Evolutionary conservation across 2,329 filamentous ascomycete genomes (phyloP).

Genomic region (Paecilomyces dactylethromorphus): DNA sequence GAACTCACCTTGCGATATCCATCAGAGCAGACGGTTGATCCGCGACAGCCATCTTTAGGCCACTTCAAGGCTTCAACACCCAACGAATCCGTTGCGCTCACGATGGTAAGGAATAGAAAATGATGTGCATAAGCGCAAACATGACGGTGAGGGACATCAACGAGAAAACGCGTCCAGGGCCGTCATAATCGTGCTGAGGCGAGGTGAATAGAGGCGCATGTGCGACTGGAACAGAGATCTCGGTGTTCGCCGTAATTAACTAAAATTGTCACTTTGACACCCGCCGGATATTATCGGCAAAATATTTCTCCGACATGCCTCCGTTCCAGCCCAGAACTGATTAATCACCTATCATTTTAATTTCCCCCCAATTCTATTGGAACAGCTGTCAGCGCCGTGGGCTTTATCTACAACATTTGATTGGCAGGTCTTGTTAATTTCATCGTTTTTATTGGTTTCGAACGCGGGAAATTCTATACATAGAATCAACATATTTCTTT

Average conservation of each 20-base stretch:
- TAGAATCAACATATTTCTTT: too few relatives aligned
- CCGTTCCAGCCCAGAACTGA: too few relatives aligned
- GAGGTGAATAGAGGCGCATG: background rate
- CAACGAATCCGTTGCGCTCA: constrained; percentile 1
- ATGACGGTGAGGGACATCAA: constrained; percentile 15
- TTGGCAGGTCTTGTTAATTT: too few relatives aligned
- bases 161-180: constrained; percentile 3
- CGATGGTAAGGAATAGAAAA: constrained; percentile 5
- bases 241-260: background rate
- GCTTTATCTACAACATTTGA: too few relatives aligned
- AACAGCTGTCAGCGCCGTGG: too few relatives aligned
- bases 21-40: constrained; percentile 35
- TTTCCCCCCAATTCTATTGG: too few relatives aligned
- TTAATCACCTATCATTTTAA: too few relatives aligned
- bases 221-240: background rate
- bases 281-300: background rate
- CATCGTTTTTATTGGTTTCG: too few relatives aligned
- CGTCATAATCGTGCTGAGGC: constrained; percentile 1
- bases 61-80: background rate
- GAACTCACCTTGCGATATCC: constrained; percentile 35
- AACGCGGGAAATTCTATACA: too few relatives aligned
- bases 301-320: background rate
- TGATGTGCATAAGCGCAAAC: constrained; percentile 10
- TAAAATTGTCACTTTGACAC: background rate
- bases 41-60: constrained; percentile 27